phyloP scores from a whole-genome alignment of 495 filamentous ascomycete species.

The Xylaria venustula region DNA sequence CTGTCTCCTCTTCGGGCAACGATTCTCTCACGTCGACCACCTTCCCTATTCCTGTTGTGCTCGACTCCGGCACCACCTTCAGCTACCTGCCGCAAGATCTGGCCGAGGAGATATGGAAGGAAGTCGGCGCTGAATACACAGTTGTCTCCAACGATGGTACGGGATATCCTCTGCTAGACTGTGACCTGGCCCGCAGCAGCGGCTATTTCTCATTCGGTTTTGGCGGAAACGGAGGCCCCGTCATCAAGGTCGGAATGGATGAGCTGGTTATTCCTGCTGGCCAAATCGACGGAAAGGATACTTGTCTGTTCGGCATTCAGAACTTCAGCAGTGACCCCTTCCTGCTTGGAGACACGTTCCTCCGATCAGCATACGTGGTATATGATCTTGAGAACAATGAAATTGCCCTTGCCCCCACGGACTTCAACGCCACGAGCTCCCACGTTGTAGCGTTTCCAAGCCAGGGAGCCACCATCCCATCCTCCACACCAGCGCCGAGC shows the following conservation, averaged over 20 bases:
- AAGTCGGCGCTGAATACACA: constrained; percentile 59
- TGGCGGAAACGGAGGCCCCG: constrained; percentile 56
- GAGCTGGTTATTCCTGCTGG: constrained; percentile 68
- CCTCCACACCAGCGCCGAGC: constrained; percentile 44
- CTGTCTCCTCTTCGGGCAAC: constrained; percentile 43
- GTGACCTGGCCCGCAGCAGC: constrained; percentile 59
- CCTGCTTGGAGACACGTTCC: constrained; percentile 92
- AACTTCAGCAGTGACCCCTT: constrained; percentile 59
- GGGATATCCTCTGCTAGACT: constrained; percentile 66
- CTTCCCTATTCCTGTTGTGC: constrained; percentile 64
- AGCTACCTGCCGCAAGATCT: constrained; percentile 78
- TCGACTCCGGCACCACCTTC: constrained; percentile 88
- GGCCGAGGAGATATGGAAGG: constrained; percentile 62
- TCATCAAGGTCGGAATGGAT: constrained; percentile 70
- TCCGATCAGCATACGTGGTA: constrained; percentile 90
- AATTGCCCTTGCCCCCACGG: constrained; percentile 80
- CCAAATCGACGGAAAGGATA: constrained; percentile 52
- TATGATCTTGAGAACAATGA: constrained; percentile 90
- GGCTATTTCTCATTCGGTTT: constrained; percentile 73
- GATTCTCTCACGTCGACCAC: constrained; percentile 50
- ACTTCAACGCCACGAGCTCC: constrained; percentile 72
- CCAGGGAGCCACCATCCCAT: constrained; percentile 49
- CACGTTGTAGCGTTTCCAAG: constrained; percentile 54
- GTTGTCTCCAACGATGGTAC: constrained; percentile 19
- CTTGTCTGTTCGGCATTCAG: constrained; percentile 76